A percentile compares a stretch with the other conserved stretches of the same genome.
Conservation (phyloP, 208 protist genomes). For the Leishmania lainsoni region DNA sequence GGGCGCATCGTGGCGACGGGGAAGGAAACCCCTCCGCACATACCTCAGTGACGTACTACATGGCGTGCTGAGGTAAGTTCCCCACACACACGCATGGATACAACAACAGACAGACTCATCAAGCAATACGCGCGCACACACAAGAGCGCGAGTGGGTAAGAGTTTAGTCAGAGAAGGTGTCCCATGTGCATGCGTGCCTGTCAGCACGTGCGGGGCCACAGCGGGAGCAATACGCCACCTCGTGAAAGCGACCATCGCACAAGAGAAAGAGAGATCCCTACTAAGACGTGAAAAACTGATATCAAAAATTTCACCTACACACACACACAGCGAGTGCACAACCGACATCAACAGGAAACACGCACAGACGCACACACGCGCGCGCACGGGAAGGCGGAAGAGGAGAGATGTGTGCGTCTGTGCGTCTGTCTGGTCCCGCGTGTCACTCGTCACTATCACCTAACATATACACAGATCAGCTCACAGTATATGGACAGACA, state of each 20-base stretch:
- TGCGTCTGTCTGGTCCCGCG: too few species aligned
- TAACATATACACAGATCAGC: too few species aligned
- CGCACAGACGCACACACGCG: neutral
- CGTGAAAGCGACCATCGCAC: neutral
- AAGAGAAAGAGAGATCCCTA: neutral
- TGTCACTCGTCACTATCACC: too few species aligned
- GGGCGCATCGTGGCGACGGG: too few species aligned
- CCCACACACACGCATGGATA: neutral
- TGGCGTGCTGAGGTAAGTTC: neutral
- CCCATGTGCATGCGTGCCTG: neutral
- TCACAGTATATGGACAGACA: neutral
- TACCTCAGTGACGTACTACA: neutral
- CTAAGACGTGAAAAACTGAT: neutral
- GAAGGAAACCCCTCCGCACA: too few species aligned
- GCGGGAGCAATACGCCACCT: neutral
- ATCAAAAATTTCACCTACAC: neutral
- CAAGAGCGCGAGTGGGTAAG: neutral
- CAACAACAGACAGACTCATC: neutral
- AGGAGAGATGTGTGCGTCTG: too few species aligned
- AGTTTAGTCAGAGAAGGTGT: neutral
- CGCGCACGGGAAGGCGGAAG: too few species aligned
- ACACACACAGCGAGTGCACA: neutral
- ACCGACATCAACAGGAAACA: slow-evolving; percentile 6
- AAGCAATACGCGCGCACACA: neutral
- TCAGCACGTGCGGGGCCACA: neutral